Percentiles rank a stretch among this genome's conserved stretches.
phyloP scores from a whole-genome alignment of 2,329 filamentous ascomycete species.

The Fonsecaea pugnacius region DNA sequence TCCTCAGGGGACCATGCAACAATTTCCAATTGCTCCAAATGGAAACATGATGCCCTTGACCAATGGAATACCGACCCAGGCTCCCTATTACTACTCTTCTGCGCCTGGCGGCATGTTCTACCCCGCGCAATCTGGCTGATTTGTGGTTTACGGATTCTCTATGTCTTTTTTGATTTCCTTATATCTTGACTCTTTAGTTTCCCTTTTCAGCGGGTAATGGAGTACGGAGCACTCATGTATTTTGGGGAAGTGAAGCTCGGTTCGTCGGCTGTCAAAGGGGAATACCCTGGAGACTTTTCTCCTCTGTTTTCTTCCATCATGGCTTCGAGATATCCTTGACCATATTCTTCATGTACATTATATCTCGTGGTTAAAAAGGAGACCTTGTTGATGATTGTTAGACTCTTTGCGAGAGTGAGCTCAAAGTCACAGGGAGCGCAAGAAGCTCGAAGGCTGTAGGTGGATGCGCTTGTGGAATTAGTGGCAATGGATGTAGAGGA shows the following conservation, averaged over 20 bases:
- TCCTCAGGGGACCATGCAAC: slow-evolving; percentile 44
- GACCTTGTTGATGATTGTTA: slow-evolving; percentile 17
- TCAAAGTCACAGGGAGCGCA: background rate
- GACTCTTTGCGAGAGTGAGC: background rate
- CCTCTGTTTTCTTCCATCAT: slow-evolving; percentile 17
- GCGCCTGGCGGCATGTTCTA: slow-evolving; percentile 59
- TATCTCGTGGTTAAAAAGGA: slow-evolving; percentile 27
- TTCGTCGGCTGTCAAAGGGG: slow-evolving; percentile 18
- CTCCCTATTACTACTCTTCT: slow-evolving; percentile 61
- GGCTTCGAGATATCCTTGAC: slow-evolving; percentile 27
- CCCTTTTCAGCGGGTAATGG: slow-evolving; percentile 27
- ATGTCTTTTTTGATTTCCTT: slow-evolving; percentile 16
- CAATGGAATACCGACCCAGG: slow-evolving; percentile 74
- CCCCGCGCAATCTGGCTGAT: slow-evolving; percentile 29
- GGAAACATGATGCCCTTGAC: slow-evolving; percentile 70
- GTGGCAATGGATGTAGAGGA: background rate
- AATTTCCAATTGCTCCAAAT: slow-evolving; percentile 59
- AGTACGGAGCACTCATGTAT: slow-evolving; percentile 24
- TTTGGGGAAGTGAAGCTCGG: slow-evolving; percentile 23
- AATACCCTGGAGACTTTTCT: slow-evolving; percentile 5
- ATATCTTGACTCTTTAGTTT: slow-evolving; percentile 3
- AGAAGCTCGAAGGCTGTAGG: background rate
- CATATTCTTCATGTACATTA: slow-evolving; percentile 34
- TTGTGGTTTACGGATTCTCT: background rate
- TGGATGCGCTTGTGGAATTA: background rate